Percentiles rank a stretch among this genome's conserved stretches.
These are phyloP conservation scores for Blastobotrys peoriensis DNA, from an alignment of 805 yeast genomes.

Conservation along the genomic window DNA sequence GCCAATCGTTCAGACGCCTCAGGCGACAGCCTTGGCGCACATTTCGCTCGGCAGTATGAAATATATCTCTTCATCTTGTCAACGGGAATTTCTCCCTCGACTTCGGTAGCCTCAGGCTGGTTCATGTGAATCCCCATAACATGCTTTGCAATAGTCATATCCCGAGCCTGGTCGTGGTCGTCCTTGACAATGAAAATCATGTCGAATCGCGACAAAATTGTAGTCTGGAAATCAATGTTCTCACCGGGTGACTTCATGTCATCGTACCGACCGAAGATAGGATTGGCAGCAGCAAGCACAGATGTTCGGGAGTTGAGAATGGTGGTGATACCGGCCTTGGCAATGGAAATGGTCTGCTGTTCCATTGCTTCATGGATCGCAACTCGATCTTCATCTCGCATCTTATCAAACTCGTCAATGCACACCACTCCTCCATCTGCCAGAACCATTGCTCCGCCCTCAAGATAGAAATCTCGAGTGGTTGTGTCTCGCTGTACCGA, in stretches of 20 bases:
- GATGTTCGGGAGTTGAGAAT: slow-evolving; percentile 93
- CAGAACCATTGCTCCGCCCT: slow-evolving; percentile 99
- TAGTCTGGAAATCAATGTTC: slow-evolving; percentile 95
- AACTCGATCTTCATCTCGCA: slow-evolving; percentile 98
- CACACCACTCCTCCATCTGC: slow-evolving; percentile 99
- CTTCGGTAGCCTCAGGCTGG: slow-evolving; percentile 47
- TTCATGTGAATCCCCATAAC: slow-evolving; percentile 94
- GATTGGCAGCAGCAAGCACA: slow-evolving; percentile 97
- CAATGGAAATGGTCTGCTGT: slow-evolving; percentile 97
- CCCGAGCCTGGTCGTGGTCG: slow-evolving; percentile 82
- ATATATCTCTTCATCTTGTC: slow-evolving; percentile 88
- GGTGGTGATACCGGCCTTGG: slow-evolving; percentile 98
- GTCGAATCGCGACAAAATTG: slow-evolving; percentile 94
- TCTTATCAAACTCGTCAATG: slow-evolving; percentile 98
- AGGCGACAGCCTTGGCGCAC: slow-evolving; percentile 87
- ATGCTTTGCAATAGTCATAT: slow-evolving; percentile 85
- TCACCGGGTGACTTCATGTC: slow-evolving; percentile 96
- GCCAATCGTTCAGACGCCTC: slow-evolving; percentile 88
- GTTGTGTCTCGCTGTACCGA: slow-evolving; percentile 88
- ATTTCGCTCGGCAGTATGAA: slow-evolving; percentile 79
- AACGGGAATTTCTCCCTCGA: slow-evolving; percentile 76
- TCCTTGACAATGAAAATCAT: slow-evolving; percentile 97
- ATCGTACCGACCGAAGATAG: slow-evolving; percentile 93
- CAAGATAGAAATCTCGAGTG: slow-evolving; percentile 88
- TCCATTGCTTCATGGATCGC: slow-evolving; percentile 99